These are phyloP conservation scores for Saccharomyces hybrid DNA, from an alignment of 1,139 yeast species.

Conservation along the genomic window DNA sequence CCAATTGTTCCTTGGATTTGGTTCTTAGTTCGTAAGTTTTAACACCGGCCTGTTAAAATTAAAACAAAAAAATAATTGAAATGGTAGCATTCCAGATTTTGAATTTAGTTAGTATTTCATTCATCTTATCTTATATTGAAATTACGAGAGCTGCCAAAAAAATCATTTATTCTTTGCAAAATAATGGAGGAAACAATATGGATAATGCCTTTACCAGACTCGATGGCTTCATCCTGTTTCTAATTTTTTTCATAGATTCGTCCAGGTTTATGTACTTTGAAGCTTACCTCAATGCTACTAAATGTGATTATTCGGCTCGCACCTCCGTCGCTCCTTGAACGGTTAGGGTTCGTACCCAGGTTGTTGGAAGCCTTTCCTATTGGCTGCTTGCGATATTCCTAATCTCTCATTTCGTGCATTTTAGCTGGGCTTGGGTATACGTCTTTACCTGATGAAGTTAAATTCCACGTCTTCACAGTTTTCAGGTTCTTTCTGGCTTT, in stretches of 20 bases:
- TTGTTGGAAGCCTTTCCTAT: too few relatives aligned
- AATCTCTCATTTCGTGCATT: background rate
- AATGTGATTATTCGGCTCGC: too few relatives aligned
- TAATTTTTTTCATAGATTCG: too few relatives aligned
- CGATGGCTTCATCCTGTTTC: background rate
- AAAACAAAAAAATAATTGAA: background rate
- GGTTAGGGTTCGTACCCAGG: too few relatives aligned
- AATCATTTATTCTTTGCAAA: background rate
- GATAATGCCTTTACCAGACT: too few relatives aligned
- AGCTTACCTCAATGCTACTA: too few relatives aligned
- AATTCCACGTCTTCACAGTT: background rate
- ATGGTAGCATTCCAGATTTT: background rate
- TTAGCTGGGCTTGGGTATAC: background rate
- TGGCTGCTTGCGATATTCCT: background rate
- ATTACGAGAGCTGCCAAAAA: background rate
- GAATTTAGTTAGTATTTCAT: background rate
- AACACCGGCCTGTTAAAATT: constrained; percentile 61
- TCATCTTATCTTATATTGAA: background rate
- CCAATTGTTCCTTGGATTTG: constrained; percentile 95
- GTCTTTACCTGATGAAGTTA: background rate
- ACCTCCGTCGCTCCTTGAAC: too few relatives aligned
- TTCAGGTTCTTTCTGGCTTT: background rate
- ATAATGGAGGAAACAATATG: background rate
- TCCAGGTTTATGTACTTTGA: too few relatives aligned
- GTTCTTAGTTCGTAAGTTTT: constrained; percentile 95